phyloP scores from a whole-genome alignment of 352 stramenopile species.

The Phytopythium sindhum region DNA sequence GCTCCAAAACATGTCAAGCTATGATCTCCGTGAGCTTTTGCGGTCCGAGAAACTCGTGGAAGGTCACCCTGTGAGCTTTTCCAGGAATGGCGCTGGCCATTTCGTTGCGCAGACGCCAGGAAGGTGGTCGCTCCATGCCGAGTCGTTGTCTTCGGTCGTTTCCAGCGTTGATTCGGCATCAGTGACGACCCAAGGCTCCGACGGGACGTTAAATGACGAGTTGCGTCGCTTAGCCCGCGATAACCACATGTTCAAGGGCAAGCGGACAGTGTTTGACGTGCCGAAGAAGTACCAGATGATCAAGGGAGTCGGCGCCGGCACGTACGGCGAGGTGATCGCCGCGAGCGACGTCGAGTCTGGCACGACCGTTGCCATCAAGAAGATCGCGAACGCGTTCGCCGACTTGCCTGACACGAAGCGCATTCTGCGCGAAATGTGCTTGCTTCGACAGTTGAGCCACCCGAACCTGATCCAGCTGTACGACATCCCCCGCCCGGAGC shows the following conservation, averaged over 20 bases:
- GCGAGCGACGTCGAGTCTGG: conserved; percentile 76
- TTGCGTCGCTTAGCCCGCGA: conserved; percentile 39
- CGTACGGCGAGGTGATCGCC: conserved; percentile 80
- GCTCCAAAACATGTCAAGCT: conserved; percentile 51
- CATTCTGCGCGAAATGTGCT: conserved; percentile 93
- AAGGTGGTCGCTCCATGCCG: conserved; percentile 9
- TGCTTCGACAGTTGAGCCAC: conserved; percentile 84
- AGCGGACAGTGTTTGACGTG: conserved; percentile 69
- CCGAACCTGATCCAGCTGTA: conserved; percentile 93
- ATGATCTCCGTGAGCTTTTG: conserved; percentile 57
- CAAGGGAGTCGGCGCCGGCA: conserved; percentile 75
- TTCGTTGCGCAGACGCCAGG: conserved; percentile 18
- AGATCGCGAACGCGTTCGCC: conserved; percentile 85
- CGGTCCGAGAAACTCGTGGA: conserved; percentile 34
- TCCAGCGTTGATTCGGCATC: background rate
- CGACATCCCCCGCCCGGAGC: conserved; percentile 91
- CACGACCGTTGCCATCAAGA: conserved; percentile 94
- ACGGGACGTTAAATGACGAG: conserved; percentile 10
- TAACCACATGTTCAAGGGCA: conserved; percentile 68
- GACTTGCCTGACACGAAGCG: conserved; percentile 84
- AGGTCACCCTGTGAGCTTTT: conserved; percentile 21
- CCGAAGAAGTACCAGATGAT: conserved; percentile 80
- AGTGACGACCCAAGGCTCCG: background rate
- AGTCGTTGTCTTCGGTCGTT: background rate
- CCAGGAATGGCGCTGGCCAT: conserved; percentile 12